phyloP scores from a whole-genome alignment of 1,139 yeast species.

The Starmera stellimalicola region DNA sequence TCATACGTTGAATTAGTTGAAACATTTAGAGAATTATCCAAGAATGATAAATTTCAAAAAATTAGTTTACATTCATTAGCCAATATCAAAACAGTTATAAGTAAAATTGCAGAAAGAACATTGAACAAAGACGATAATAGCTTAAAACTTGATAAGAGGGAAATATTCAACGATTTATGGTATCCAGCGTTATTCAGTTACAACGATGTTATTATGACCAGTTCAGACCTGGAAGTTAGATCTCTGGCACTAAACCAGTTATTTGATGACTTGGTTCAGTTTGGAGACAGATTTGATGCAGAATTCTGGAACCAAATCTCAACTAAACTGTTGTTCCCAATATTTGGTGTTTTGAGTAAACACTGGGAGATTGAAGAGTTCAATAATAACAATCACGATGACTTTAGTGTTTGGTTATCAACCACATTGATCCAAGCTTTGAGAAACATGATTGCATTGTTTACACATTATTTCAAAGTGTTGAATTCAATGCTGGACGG shows the following conservation, averaged over 20 bases:
- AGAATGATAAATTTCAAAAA: constrained; percentile 76
- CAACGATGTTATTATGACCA: constrained; percentile 85
- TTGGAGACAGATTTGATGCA: constrained; percentile 66
- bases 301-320: constrained; percentile 82
- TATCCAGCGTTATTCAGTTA: constrained; percentile 80
- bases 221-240: constrained; percentile 89
- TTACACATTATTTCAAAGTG: constrained; percentile 70
- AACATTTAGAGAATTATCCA: constrained; percentile 74
- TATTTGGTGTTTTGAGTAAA: constrained; percentile 68
- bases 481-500: constrained; percentile 69
- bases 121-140: constrained; percentile 39
- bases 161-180: constrained; percentile 29
- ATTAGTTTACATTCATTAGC: constrained; percentile 74
- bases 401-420: constrained; percentile 88
- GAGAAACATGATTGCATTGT: constrained; percentile 76
- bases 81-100: constrained; percentile 56
- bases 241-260: constrained; percentile 77
- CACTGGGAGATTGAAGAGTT: constrained; percentile 67
- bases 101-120: constrained; percentile 40
- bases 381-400: constrained; percentile 62
- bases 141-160: constrained; percentile 24
- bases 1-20: constrained; percentile 66
- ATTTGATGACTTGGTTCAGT: constrained; percentile 71
- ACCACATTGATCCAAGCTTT: constrained; percentile 94
- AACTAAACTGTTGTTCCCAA: constrained; percentile 75